phyloP scores from a whole-genome alignment of 768 basidiomycete species.

The Suillus variegatus region DNA sequence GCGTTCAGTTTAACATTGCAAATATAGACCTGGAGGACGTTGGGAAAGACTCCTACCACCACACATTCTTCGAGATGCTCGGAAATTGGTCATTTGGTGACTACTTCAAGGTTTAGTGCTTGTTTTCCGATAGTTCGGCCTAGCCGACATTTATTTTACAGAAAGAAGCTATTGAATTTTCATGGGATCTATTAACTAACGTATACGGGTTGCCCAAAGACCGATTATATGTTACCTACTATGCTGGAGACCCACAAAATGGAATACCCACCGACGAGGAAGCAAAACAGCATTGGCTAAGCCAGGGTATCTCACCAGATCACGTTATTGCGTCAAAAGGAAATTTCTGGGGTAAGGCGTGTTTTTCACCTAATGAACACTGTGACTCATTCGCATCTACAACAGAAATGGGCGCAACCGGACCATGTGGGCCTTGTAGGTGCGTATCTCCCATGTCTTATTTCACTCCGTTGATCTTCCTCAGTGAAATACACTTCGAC shows the following conservation, averaged over 20 bases:
- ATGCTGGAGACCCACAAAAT: slow-evolving; percentile 88
- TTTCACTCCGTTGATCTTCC: slow-evolving; percentile 3
- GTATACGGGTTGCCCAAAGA: slow-evolving; percentile 89
- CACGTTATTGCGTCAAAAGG: slow-evolving; percentile 95
- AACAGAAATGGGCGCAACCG: slow-evolving; percentile 96
- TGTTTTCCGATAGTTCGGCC: slow-evolving; percentile 5
- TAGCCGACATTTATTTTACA: slow-evolving; percentile 31
- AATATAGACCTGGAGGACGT: slow-evolving; percentile 92
- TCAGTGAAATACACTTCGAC: slow-evolving; percentile 94
- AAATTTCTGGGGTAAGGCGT: slow-evolving; percentile 92
- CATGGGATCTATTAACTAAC: slow-evolving; percentile 92
- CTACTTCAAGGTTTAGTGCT: slow-evolving; percentile 86
- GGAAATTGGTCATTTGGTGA: slow-evolving; percentile 99
- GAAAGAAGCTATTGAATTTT: slow-evolving; percentile 92
- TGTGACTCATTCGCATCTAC: slow-evolving; percentile 12
- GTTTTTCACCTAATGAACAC: not conserved
- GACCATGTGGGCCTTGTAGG: slow-evolving; percentile 98
- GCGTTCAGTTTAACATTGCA: slow-evolving; percentile 7
- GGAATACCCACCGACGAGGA: slow-evolving; percentile 88
- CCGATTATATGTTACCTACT: slow-evolving; percentile 95
- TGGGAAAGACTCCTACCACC: slow-evolving; percentile 97
- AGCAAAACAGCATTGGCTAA: slow-evolving; percentile 84
- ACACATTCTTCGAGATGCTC: slow-evolving; percentile 99
- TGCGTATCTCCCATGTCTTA: slow-evolving; percentile 23
- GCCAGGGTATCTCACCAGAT: slow-evolving; percentile 85